Conservation (phyloP, 768 basidiomycete species). For the Paxillus involutus region DNA sequence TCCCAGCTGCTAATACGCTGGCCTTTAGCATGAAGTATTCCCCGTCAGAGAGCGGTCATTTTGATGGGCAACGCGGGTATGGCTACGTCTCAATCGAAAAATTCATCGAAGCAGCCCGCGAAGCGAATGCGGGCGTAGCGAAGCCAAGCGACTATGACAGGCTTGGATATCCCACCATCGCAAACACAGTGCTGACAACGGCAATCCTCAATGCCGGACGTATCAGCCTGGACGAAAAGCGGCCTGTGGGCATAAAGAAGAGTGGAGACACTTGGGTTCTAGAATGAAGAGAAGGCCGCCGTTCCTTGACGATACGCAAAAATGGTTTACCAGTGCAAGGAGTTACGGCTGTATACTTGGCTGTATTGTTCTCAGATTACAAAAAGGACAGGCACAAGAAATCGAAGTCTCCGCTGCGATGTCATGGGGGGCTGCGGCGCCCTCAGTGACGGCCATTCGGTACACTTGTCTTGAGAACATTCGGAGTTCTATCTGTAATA, state of each 20-base stretch:
- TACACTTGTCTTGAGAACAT: background rate
- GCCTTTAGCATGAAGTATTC: slow-evolving; percentile 86
- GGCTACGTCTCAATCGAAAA: slow-evolving; percentile 91
- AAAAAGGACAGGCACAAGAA: background rate
- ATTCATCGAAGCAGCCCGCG: slow-evolving; percentile 81
- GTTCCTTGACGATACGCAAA: slow-evolving; percentile 6
- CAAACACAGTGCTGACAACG: slow-evolving; percentile 84
- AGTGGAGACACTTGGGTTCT: slow-evolving; percentile 64
- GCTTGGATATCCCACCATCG: slow-evolving; percentile 83
- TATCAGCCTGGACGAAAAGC: slow-evolving; percentile 86
- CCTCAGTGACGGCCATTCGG: background rate
- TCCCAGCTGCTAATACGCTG: slow-evolving; percentile 11
- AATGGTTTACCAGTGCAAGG: slow-evolving; percentile 11
- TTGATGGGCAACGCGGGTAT: slow-evolving; percentile 93
- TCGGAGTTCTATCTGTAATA: no score
- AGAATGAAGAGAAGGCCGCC: slow-evolving; percentile 41
- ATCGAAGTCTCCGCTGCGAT: background rate
- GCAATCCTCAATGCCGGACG: slow-evolving; percentile 90
- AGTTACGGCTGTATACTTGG: background rate
- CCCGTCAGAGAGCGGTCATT: slow-evolving; percentile 87
- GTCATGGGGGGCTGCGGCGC: background rate
- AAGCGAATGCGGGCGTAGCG: slow-evolving; percentile 69
- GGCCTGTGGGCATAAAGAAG: slow-evolving; percentile 77
- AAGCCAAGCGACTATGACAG: slow-evolving; percentile 74
- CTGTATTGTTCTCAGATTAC: background rate